These are phyloP conservation scores for Geotrichum reessii DNA, from an alignment of 1,139 yeast genomes.

Conservation along the genomic window DNA sequence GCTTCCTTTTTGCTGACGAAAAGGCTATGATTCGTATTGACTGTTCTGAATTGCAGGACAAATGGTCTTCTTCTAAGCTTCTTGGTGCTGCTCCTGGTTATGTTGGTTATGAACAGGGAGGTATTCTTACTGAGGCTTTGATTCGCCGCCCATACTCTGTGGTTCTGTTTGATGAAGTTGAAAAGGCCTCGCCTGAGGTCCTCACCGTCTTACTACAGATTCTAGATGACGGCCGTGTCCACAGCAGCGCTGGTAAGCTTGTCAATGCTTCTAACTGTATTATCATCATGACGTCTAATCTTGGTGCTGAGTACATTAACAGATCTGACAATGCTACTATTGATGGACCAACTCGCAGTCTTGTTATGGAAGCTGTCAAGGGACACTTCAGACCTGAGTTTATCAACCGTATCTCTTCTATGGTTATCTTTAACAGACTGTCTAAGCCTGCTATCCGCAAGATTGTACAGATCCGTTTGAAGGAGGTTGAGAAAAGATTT, in stretches of 20 bases:
- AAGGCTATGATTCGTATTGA: constrained; percentile 95
- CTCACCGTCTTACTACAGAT: constrained; percentile 84
- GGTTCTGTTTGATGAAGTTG: constrained; percentile 90
- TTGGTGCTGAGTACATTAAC: constrained; percentile 88
- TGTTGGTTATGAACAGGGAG: constrained; percentile 97
- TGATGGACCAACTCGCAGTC: constrained; percentile 15
- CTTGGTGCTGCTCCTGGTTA: constrained; percentile 98
- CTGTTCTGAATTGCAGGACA: constrained; percentile 93
- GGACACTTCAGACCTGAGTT: constrained; percentile 96
- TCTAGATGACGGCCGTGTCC: constrained; percentile 93
- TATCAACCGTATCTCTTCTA: constrained; percentile 89
- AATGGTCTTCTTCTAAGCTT: constrained; percentile 89
- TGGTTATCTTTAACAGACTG: constrained; percentile 85
- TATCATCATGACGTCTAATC: constrained; percentile 92
- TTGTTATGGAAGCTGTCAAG: constrained; percentile 65
- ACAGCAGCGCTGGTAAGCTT: constrained; percentile 89
- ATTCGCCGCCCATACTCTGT: constrained; percentile 93
- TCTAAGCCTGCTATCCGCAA: constrained; percentile 87
- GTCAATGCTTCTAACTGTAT: constrained; percentile 90
- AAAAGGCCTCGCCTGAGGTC: constrained; percentile 98
- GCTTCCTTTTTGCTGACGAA: constrained; percentile 91
- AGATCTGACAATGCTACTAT: constrained; percentile 56
- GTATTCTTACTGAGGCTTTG: constrained; percentile 86
- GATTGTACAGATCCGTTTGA: constrained; percentile 79
- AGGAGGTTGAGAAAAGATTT: constrained; percentile 81